phyloP scores from a whole-genome alignment of 257 asterid species.

The Haberlea rhodopensis region DNA sequence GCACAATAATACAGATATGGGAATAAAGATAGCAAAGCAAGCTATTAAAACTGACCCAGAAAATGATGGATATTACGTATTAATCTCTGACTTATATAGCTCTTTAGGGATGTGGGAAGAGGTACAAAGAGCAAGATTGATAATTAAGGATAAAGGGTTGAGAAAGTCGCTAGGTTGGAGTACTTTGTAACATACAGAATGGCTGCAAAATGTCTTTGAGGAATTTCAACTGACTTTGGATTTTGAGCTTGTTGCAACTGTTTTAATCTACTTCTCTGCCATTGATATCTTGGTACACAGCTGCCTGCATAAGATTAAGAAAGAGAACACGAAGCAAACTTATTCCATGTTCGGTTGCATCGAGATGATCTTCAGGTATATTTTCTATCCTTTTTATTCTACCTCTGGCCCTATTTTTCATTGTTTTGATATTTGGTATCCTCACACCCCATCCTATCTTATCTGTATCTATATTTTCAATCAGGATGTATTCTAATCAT shows the following conservation, averaged over 20 bases:
- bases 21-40: slow-evolving; percentile 66
- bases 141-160: slow-evolving; percentile 57
- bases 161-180: slow-evolving; percentile 78
- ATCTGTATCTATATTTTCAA: too few species aligned
- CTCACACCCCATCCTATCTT: not conserved
- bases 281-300: not conserved
- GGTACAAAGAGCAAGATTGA: slow-evolving; percentile 53
- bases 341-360: slow-evolving; percentile 13
- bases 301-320: not conserved
- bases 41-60: slow-evolving; percentile 74
- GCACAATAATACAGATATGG: slow-evolving; percentile 55
- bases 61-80: slow-evolving; percentile 71
- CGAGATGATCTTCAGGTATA: slow-evolving; percentile 23
- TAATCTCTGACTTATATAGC: slow-evolving; percentile 64
- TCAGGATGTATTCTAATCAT: too few species aligned
- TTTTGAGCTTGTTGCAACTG: not conserved
- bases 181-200: slow-evolving; percentile 37
- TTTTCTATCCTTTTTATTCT: not conserved
- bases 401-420: not conserved
- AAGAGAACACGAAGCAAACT: not conserved
- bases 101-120: slow-evolving; percentile 69
- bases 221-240: slow-evolving; percentile 1
- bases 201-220: slow-evolving; percentile 6
- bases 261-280: not conserved
- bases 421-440: slow-evolving; percentile 3